Evolutionary conservation across 1,284 basidiomycete species (phyloP), one percentile per base, ranked within the genome.

Genomic region (Heterobasidion annosum): DNA sequence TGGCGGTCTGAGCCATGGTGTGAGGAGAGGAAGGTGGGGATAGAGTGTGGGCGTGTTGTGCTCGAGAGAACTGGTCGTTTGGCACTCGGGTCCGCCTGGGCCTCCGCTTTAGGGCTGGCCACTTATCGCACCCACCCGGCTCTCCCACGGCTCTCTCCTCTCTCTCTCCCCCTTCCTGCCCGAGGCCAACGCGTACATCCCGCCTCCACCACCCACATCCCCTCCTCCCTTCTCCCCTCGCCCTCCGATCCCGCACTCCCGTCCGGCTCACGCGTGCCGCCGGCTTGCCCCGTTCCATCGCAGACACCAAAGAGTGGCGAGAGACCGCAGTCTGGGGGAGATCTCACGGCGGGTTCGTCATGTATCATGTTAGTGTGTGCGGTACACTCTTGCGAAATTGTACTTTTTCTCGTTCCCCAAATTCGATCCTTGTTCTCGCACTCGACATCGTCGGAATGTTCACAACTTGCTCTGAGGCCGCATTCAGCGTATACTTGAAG

Each of bases 1-100:
- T 65, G 50, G 72, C 72, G 51, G 75, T 66, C 61, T 77, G 79
- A 46, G 78, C 74, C 78, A 79, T 79, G 56, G 51, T 42, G 10
- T 25, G 45, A 42, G 49, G 52, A 42, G 43, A 57, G 25, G 15
- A 40, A 25, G 57, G 44, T 34, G n/a, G 45, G 19, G 25, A 5
- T 25, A 25, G 25, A 25, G 25, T 25, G 47, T 40, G 45, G 51
- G 55, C 50, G 50, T 33, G 54, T 44, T 44, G 59, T 48, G 58
- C 32, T 50, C 45, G 16, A 19, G 50, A 47, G 45, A 37, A 48
- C 51, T 47, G 53, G 42, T 44, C 49, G 34, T 49, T 44, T 46
- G 47, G 53, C 37, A 48, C 52, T 59, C 15, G 55, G 54, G 53
- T 55, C 53, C 50, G 56, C 49, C 56, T 52, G 34, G 54, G 49